Evolutionary conservation across 225 moss, liverwort and hornwort species (phyloP).

Genomic region (Marchantia paleacea): DNA sequence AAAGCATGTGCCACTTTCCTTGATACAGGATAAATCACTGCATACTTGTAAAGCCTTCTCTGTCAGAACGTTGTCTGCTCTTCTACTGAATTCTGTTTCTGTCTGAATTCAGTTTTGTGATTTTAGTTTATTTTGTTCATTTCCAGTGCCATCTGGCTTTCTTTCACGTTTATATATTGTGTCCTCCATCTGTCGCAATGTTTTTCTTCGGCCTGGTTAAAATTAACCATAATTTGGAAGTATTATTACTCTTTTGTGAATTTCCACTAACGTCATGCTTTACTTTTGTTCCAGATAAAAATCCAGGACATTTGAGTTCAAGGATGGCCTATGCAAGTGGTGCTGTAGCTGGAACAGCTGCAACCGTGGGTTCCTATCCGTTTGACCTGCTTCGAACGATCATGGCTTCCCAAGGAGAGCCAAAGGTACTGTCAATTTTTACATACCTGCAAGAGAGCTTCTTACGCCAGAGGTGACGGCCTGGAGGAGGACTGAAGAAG

Average conservation of each 20-base stretch:
- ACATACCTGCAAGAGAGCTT: not conserved
- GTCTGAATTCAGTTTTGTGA: not conserved
- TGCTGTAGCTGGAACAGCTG: conserved; percentile 78
- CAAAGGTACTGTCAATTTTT: conserved; percentile 51
- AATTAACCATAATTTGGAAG: too few relatives aligned
- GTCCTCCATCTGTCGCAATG: not conserved
- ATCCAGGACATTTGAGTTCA: conserved; percentile 34
- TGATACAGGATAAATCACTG: not conserved
- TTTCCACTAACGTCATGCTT: not conserved
- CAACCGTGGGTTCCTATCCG: conserved; percentile 83
- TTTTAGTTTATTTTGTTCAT: not conserved
- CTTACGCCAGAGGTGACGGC: not conserved
- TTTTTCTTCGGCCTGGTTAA: not conserved
- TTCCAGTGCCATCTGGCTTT: too few relatives aligned
- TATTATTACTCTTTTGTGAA: too few relatives aligned
- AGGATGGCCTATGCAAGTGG: conserved; percentile 66
- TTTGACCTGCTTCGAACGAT: conserved; percentile 94
- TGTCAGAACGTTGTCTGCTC: not conserved
- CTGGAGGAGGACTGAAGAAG: not conserved
- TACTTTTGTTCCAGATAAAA: conserved; percentile 2
- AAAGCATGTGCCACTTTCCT: conserved; percentile 11
- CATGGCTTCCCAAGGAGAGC: conserved; percentile 92
- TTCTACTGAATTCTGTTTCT: not conserved
- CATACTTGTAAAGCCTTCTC: too few relatives aligned
- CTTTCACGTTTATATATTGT: not conserved